A percentile compares a stretch with the other conserved stretches of the same genome.
Evolutionary conservation across 2,329 filamentous ascomycete genomes (phyloP).

Genomic region (Aspergillus sp.): DNA sequence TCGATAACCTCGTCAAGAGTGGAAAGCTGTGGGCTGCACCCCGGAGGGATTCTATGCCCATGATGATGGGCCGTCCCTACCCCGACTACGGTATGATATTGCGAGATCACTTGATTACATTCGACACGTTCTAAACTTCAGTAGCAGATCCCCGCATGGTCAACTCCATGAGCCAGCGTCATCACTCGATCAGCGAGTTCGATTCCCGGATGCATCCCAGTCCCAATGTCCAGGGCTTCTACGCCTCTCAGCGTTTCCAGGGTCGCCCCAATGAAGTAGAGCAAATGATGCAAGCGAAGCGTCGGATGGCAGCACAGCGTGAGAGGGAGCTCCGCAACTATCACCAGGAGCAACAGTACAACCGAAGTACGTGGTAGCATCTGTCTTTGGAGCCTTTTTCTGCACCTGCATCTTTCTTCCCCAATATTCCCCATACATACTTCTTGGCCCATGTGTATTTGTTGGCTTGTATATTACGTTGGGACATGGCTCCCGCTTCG

Average conservation of each 20-base stretch:
- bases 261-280: conserved; percentile 87
- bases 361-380: conserved; percentile 75
- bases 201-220: conserved; percentile 73
- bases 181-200: conserved; percentile 84
- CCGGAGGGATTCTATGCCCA: conserved; percentile 79
- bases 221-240: conserved; percentile 88
- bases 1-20: conserved; percentile 95
- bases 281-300: conserved; percentile 98
- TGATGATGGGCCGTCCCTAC: conserved; percentile 61
- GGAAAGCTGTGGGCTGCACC: conserved; percentile 78
- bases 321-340: conserved; percentile 99
- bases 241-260: conserved; percentile 90
- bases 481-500: conserved; percentile 31
- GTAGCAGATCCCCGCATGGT: conserved; percentile 69
- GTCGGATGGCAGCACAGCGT: conserved; percentile 97
- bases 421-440: conserved; percentile 39
- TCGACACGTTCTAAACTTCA: conserved; percentile 28
- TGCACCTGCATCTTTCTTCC: conserved; percentile 28
- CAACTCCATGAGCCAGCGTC: conserved; percentile 65
- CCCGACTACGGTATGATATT: conserved; percentile 61
- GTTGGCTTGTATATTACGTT: conserved; percentile 48
- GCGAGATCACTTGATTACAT: conserved; percentile 22
- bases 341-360: conserved; percentile 99
- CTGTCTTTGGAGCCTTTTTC: conserved; percentile 32
- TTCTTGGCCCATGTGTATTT: conserved; percentile 43